These are phyloP conservation scores for Ophiostoma piceae DNA, from an alignment of 2,329 filamentous ascomycete genomes.

Conservation along the genomic window DNA sequence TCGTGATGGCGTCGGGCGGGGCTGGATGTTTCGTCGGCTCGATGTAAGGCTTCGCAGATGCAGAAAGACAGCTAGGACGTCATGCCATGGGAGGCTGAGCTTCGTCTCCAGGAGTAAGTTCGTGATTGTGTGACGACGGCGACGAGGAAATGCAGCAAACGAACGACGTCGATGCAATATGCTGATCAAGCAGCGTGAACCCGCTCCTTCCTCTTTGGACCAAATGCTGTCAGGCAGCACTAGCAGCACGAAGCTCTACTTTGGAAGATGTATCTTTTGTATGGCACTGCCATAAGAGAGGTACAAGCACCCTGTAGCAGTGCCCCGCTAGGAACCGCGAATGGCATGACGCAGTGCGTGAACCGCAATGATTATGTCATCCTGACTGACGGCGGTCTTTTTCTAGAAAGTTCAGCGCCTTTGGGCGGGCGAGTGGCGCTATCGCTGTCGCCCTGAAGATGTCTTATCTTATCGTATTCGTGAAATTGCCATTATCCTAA, in stretches of 20 bases:
- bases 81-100: not conserved
- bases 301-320: not conserved
- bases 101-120: not conserved
- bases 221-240: conserved; percentile 12
- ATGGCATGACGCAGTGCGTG: conserved; percentile 11
- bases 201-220: not conserved
- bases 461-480: not conserved
- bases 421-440: not conserved
- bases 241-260: conserved; percentile 6
- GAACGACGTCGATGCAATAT: not conserved
- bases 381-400: not conserved
- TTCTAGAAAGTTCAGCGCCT: conserved; percentile 29
- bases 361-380: not conserved
- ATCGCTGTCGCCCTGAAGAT: not conserved
- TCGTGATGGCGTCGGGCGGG: not conserved
- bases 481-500: not conserved
- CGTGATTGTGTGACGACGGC: not conserved
- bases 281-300: not conserved
- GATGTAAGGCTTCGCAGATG: not conserved
- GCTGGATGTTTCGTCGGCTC: not conserved
- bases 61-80: not conserved
- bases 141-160: not conserved
- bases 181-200: conserved; percentile 10
- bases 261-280: not conserved
- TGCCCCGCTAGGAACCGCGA: conserved; percentile 10